Base-by-base conservation (phyloP, 345 rosid species). In the Dimocarpus longan region DNA sequence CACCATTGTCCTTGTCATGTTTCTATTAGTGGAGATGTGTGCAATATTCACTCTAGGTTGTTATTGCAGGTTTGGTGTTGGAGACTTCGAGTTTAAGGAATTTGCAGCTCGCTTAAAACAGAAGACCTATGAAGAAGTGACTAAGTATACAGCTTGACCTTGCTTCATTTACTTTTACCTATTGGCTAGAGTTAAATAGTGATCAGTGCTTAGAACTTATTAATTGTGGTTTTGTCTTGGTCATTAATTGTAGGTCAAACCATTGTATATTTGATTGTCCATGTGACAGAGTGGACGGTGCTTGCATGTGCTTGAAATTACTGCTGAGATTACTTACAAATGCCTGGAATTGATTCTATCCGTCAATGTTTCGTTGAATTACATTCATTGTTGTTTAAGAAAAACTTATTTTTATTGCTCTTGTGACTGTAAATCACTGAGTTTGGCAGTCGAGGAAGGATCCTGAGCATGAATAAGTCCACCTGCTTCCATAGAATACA, bases 31-130 rank as follows among this genome's bases (percentile, higher is more conserved):
- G 46, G 19, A 32, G 54, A 7, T 26, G 56, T 44, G 68, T 77
- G 74, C 66, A 48, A 19, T 80, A 74, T 79, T 66, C 82, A 74
- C 70, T 67, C 39, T 65, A 66, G 67, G 32, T 39, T 71, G 75
- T 66, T 66, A 10, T 74, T 87, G 66, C 89, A 97, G 99, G 86
- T 94, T 91, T 84, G 99, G 99, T 66, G 85, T 90, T 13, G 98
- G 98, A 70, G 91, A 94, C 5, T 92, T 80, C 66, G 98, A 97
- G 79, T 97, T 96, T 95, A 94, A 86, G 89, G 98, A 94, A 86
- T 94, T 94, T 80, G 79, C 84, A 50, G 69, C 93, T 73, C 98
- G 98, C 82, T 81, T 97, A 71, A 97, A 97, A 87, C 98, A 97
- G 91, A 97, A 97, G 87, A 85, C 93, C 63, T 88, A 70, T 75